Conservation (phyloP, 1,139 yeast genomes). For the Ashbya aceris region DNA sequence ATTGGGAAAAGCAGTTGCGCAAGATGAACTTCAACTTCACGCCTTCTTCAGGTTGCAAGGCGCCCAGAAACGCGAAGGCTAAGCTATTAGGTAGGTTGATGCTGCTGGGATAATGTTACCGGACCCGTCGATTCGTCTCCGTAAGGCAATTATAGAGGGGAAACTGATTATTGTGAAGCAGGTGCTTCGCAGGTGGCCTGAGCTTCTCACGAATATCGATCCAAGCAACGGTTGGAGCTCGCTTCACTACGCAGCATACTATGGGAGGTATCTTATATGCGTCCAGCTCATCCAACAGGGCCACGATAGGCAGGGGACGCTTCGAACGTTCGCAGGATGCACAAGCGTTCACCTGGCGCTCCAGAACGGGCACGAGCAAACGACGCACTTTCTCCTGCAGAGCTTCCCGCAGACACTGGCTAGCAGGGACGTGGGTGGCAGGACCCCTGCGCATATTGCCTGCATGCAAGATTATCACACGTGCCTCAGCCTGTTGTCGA, state of each 20-base stretch:
- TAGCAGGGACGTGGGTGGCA: constrained; percentile 45
- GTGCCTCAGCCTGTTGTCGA: constrained; percentile 61
- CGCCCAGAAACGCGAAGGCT: no score
- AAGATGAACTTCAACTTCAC: no score
- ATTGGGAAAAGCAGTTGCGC: no score
- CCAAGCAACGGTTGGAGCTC: constrained; percentile 78
- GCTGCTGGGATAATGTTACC: constrained; percentile 32
- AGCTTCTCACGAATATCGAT: constrained; percentile 66
- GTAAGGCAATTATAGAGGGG: constrained; percentile 67
- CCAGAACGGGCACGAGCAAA: constrained; percentile 61
- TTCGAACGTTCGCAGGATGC: constrained; percentile 53
- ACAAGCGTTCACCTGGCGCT: constrained; percentile 76
- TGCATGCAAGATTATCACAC: constrained; percentile 58
- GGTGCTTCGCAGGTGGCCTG: constrained; percentile 63
- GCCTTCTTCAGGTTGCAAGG: no score
- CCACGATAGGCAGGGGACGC: constrained; percentile 41
- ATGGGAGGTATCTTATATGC: constrained; percentile 75
- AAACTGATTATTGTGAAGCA: constrained; percentile 66
- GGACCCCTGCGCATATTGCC: constrained; percentile 71
- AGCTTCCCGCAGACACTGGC: constrained; percentile 67
- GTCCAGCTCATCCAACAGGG: constrained; percentile 46
- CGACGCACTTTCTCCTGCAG: constrained; percentile 71
- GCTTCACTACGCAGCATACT: constrained; percentile 74
- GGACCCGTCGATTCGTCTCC: constrained; percentile 60
- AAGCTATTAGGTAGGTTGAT: neutral